Evolutionary conservation across 768 basidiomycete species (phyloP), one percentile per base, ranked within the genome.

Genomic region (Russula sp.): DNA sequence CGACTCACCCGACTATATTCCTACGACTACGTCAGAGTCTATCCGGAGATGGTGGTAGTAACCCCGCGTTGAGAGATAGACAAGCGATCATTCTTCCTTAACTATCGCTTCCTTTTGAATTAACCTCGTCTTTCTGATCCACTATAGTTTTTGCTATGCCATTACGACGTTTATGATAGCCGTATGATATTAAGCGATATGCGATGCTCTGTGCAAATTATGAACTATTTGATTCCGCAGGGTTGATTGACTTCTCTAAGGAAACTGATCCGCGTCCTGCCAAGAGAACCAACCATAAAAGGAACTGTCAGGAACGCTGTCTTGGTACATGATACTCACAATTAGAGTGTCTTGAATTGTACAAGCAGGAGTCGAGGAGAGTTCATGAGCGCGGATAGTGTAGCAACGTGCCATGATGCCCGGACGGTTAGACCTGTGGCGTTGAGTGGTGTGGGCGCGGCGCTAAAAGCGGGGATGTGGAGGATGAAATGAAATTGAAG

Each of bases 1-100:
- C 64, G 64, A 18, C 59, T 65, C 40, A 61, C 64, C 22, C 59
- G 59, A 13, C 59, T 65, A n/a, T 65, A 65, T 22, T 65, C 64
- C 1, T 65, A 50, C 40, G 64, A 65, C 32, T 55, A 40, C 18
- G 28, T 20, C 2, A 59, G 48, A 18, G 30, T 65, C 13, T 65
- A 65, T 58, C 64, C 64, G 10, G 64, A 65, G 59, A 61, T 65
- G 20, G 64, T 65, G 18, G 64, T 48, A 22, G 64, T 65, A 13
- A 14, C 46, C n/a, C 42, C 51, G n/a, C 63, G 18, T 38, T 64
- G 63, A 64, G 60, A 22, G 6, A 13, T 2, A 18, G 6, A 36
- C 36, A 40, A 40, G 16, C 16, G 0, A 40, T 40, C 38, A 40
- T 40, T 40, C 38, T 36, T 36, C 30, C 34, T 18, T 6, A 16